phyloP scores from a whole-genome alignment of 1,284 basidiomycete species.

The Boletus semigastroideus region DNA sequence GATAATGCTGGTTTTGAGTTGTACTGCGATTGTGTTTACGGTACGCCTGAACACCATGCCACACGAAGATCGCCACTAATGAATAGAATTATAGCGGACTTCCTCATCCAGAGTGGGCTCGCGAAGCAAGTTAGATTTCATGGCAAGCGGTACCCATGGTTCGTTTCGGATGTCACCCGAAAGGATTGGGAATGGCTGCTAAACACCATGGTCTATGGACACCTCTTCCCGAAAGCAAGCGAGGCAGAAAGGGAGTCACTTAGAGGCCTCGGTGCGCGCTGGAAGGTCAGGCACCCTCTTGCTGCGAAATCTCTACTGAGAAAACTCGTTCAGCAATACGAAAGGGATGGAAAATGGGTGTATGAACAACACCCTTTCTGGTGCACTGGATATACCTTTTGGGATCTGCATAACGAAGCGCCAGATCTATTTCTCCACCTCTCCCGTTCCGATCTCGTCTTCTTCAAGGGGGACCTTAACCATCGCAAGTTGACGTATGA shows the following conservation, averaged over 20 bases:
- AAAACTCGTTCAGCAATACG: conserved; percentile 67
- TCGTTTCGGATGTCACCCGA: conserved; percentile 95
- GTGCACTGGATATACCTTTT: conserved; percentile 95
- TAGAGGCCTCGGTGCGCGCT: conserved; percentile 78
- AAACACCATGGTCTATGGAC: conserved; percentile 85
- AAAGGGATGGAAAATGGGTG: conserved; percentile 90
- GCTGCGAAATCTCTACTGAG: conserved; percentile 13
- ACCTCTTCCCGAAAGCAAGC: conserved; percentile 80
- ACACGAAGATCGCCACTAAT: conserved; percentile 5
- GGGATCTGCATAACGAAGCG: conserved; percentile 88
- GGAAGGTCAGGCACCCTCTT: conserved; percentile 64
- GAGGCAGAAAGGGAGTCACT: conserved; percentile 85
- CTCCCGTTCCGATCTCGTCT: conserved; percentile 86
- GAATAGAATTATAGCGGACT: conserved; percentile 60
- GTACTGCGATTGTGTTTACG: conserved; percentile 96
- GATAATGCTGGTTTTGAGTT: conserved; percentile 94
- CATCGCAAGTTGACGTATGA: conserved; percentile 92
- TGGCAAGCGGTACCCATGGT: conserved; percentile 89
- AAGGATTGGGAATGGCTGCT: conserved; percentile 96
- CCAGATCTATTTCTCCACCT: conserved; percentile 95
- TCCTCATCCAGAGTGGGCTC: conserved; percentile 88
- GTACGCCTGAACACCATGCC: conserved; percentile 42
- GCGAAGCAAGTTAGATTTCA: conserved; percentile 90
- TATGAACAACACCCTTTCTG: conserved; percentile 98
- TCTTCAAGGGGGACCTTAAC: conserved; percentile 97